Conservation (phyloP, 2,329 filamentous ascomycete genomes). For the Ophiostoma quercus region DNA sequence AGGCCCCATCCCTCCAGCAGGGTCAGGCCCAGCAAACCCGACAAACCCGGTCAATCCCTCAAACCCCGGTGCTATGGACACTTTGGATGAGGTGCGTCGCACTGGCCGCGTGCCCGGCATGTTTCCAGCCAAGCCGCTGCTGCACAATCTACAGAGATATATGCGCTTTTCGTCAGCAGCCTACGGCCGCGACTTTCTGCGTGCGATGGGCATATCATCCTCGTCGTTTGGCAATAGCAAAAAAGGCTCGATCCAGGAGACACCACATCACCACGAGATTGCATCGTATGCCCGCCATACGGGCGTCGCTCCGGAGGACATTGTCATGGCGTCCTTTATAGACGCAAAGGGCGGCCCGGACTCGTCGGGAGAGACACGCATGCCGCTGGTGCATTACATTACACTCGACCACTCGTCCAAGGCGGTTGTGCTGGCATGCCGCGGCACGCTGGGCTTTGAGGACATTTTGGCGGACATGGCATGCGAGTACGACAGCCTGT, state of each 20-base stretch:
- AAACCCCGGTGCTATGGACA: conserved; percentile 34
- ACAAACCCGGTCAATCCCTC: conserved; percentile 27
- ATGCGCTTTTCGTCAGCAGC: conserved; percentile 63
- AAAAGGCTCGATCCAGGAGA: background rate
- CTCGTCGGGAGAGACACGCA: conserved; percentile 57
- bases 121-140: conserved; percentile 55
- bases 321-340: conserved; percentile 65
- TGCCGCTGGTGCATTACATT: conserved; percentile 68
- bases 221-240: conserved; percentile 43
- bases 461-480: conserved; percentile 69
- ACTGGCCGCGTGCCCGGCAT: conserved; percentile 53
- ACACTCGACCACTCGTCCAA: conserved; percentile 66
- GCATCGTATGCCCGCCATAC: conserved; percentile 61
- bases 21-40: background rate
- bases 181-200: conserved; percentile 59
- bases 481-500: conserved; percentile 63
- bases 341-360: conserved; percentile 64
- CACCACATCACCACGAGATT: conserved; percentile 52
- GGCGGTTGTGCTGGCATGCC: conserved; percentile 66
- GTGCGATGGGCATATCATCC: conserved; percentile 56
- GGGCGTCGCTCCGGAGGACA: conserved; percentile 50
- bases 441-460: conserved; percentile 67
- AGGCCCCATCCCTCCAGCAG: background rate
- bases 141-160: conserved; percentile 59
- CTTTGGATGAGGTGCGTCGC: conserved; percentile 45